Conservation (phyloP, 1,139 yeast species). For the Scheffersomyces titani region DNA sequence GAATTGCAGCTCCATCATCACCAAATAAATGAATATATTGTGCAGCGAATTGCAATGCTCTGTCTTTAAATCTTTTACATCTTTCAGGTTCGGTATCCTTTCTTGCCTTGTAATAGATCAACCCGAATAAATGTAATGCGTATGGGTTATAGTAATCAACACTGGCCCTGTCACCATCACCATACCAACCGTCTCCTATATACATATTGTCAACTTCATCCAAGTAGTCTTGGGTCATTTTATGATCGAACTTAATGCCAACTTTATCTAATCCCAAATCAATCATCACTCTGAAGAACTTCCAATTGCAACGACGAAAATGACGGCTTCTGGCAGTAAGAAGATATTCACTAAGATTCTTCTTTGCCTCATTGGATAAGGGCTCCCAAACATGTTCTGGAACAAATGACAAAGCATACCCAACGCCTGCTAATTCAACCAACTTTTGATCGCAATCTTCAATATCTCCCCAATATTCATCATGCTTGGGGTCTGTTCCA, state of each 20-base stretch:
- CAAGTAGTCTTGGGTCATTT: slow-evolving; percentile 13
- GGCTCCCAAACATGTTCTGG: slow-evolving; percentile 27
- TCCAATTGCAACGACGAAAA: slow-evolving; percentile 23
- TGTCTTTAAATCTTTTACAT: slow-evolving; percentile 11
- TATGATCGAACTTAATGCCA: slow-evolving; percentile 16
- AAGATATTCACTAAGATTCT: slow-evolving; percentile 16
- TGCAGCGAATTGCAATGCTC: slow-evolving; percentile 19
- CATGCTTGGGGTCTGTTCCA: slow-evolving; percentile 24
- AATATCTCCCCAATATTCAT: slow-evolving; percentile 26
- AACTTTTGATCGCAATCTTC: slow-evolving; percentile 18
- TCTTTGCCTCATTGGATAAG: slow-evolving; percentile 14
- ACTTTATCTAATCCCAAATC: slow-evolving; percentile 22
- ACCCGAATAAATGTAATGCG: slow-evolving; percentile 28
- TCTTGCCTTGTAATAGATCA: slow-evolving; percentile 15
- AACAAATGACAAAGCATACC: slow-evolving; percentile 20
- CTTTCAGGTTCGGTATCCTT: slow-evolving; percentile 14
- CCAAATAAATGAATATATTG: slow-evolving; percentile 21
- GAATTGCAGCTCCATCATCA: slow-evolving; percentile 52
- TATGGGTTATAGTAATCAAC: slow-evolving; percentile 29
- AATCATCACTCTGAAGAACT: slow-evolving; percentile 24
- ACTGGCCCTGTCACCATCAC: slow-evolving; percentile 21
- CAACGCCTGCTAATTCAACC: slow-evolving; percentile 29
- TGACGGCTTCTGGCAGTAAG: slow-evolving; percentile 13
- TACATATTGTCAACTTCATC: slow-evolving; percentile 20
- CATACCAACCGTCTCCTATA: slow-evolving; percentile 28